Evolutionary conservation across 2,329 filamentous ascomycete genomes (phyloP), one percentile per base, ranked within the genome.

Genomic region (Endothia cerciana): DNA sequence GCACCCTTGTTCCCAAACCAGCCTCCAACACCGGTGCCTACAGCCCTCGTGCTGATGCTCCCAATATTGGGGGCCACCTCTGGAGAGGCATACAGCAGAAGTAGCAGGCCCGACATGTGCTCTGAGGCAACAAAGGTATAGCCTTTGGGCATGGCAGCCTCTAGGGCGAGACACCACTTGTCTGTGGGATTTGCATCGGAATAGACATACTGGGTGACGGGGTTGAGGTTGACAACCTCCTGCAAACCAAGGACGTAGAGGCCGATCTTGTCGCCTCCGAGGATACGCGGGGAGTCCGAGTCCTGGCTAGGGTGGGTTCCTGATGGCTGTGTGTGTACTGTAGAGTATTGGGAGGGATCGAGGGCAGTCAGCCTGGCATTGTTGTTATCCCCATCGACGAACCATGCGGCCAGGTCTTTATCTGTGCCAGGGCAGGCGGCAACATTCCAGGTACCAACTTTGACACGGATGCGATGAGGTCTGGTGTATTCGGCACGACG

Each of bases 1-100:
- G 92, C 94, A 1, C 95, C 95, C 76, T 99, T 99, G 77, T 99
- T 99, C 11, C 95, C 95, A 81, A 97, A 90, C 74, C 97, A 97
- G 0, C 94, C 94, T 77, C 96, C 87, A 53, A 98, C 77, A 0
- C 95, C 95, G 0, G 95, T 99, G 0, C 94, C 94, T 8, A 98
- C 90, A 65, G 87, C 90, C 4, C 89, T 89, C 1, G 90, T 93
- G 77, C 92, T 96, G 71, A 97, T 87, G 59, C 92, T 91, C 68
- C 88, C 91, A 72, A 98, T 86, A 2, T 89, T 91, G 0, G 89
- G 83, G 1, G 87, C 87, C 49, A 98, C 82, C 10, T 88, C 85
- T 0, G 93, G 89, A 0, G 94, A 92, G 2, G 93, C 94, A 74
- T 95, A 98, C 33, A 97, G 85, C 36, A 98, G 82, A 2, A 97